phyloP scores from a whole-genome alignment of 345 rosid genomes.

The Raphanus raphanistrum region DNA sequence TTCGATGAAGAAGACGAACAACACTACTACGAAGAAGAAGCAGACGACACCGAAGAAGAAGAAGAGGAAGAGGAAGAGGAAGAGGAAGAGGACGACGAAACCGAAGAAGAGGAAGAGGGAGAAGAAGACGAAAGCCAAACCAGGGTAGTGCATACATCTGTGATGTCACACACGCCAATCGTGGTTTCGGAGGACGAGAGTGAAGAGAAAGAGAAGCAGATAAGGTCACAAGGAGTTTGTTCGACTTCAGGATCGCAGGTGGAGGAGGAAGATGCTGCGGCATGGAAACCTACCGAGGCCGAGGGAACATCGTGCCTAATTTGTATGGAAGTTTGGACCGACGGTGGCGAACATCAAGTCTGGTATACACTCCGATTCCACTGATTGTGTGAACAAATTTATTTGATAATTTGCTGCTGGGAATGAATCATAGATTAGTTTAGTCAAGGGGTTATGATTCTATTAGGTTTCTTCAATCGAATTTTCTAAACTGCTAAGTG shows the following conservation, averaged over 20 bases:
- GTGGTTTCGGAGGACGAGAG: slow-evolving; percentile 23
- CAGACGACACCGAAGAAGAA: slow-evolving; percentile 16
- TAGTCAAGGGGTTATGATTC: not conserved
- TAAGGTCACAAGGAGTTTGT: slow-evolving; percentile 30
- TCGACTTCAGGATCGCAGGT: slow-evolving; percentile 49
- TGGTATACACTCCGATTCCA: slow-evolving; percentile 44
- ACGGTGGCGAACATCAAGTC: slow-evolving; percentile 64
- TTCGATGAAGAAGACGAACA: not conserved
- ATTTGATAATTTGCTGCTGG: slow-evolving; percentile 5
- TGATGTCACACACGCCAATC: slow-evolving; percentile 34
- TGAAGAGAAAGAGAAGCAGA: slow-evolving; percentile 42
- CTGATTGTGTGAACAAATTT: not conserved
- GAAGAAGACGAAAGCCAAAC: slow-evolving; percentile 23
- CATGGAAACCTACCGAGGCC: slow-evolving; percentile 49
- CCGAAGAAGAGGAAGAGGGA: not conserved
- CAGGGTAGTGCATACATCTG: slow-evolving; percentile 39
- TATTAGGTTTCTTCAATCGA: not conserved
- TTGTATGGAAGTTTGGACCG: slow-evolving; percentile 82
- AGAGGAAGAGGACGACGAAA: not conserved
- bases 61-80: slow-evolving; percentile 4
- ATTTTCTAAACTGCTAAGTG: not conserved
- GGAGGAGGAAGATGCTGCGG: slow-evolving; percentile 41
- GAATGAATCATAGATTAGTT: not conserved
- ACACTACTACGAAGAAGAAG: not conserved
- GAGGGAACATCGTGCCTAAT: slow-evolving; percentile 78